phyloP scores from a whole-genome alignment of 129 eudicot species.

The Apium graveolens region DNA sequence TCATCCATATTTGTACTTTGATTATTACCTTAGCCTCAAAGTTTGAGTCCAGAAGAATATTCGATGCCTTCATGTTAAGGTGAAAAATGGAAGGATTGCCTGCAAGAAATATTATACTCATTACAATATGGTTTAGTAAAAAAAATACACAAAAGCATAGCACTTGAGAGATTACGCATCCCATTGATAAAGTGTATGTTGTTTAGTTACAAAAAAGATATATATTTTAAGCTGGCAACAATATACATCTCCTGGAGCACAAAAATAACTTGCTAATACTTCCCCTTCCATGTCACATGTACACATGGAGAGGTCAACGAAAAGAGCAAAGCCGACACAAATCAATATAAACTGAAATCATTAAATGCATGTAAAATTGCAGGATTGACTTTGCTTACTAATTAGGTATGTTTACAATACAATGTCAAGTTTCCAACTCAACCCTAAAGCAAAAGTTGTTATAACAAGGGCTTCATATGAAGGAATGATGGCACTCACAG shows the following conservation, averaged over 20 bases:
- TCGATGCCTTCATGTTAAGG: constrained; percentile 77
- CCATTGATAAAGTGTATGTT: neutral
- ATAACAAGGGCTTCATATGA: neutral
- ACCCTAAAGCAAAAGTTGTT: neutral
- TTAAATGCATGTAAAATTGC: neutral
- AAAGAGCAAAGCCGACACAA: neutral
- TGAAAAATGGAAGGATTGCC: constrained; percentile 84
- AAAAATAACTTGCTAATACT: constrained; percentile 1
- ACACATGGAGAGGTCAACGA: neutral
- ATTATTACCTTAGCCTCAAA: constrained; percentile 78
- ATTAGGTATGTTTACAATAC: neutral
- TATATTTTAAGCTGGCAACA: neutral
- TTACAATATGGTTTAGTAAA: neutral
- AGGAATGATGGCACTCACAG: constrained; percentile 41
- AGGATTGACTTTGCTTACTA: neutral
- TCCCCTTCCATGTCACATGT: neutral
- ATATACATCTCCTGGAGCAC: neutral
- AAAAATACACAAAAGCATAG: neutral
- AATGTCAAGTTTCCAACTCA: neutral
- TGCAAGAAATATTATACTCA: constrained; percentile 19
- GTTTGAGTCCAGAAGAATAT: constrained; percentile 69
- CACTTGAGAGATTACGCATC: neutral
- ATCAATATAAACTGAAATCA: neutral
- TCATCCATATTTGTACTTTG: neutral
- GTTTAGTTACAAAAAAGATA: neutral